Percentiles rank a stretch among this genome's conserved stretches.
phyloP scores from a whole-genome alignment of 2,329 filamentous ascomycete species.

The Balansia obtecta region DNA sequence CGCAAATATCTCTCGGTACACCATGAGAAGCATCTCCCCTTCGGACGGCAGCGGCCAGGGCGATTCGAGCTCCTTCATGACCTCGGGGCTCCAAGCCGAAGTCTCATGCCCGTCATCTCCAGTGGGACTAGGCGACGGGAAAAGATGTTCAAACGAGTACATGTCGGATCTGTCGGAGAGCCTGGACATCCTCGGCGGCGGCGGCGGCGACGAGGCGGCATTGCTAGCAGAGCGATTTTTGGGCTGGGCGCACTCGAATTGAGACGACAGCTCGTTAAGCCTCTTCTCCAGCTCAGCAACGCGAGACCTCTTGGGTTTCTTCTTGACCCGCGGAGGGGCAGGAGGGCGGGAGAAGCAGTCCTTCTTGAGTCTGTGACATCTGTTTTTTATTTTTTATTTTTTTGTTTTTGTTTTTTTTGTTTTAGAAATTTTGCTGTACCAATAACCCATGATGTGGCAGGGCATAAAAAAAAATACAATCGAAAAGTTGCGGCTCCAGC shows the following conservation, averaged over 20 bases:
- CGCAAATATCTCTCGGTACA: slow-evolving; percentile 22
- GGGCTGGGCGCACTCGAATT: slow-evolving; percentile 21
- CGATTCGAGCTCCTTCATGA: slow-evolving; percentile 15
- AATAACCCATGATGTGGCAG: not conserved
- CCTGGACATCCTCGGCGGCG: slow-evolving; percentile 3
- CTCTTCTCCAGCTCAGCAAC: slow-evolving; percentile 39
- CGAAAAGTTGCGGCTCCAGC: not conserved
- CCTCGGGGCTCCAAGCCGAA: slow-evolving; percentile 11
- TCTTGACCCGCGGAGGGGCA: slow-evolving; percentile 34
- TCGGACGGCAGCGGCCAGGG: slow-evolving; percentile 31
- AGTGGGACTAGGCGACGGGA: slow-evolving; percentile 17
- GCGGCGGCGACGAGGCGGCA: slow-evolving; percentile 6
- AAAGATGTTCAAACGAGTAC: slow-evolving; percentile 23
- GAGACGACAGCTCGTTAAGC: slow-evolving; percentile 34
- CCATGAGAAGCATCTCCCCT: slow-evolving; percentile 25
- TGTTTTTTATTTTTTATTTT: no score
- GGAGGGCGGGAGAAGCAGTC: slow-evolving; percentile 33
- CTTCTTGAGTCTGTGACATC: slow-evolving; percentile 36
- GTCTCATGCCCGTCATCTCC: slow-evolving; percentile 11
- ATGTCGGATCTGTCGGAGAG: slow-evolving; percentile 10
- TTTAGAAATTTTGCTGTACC: no score
- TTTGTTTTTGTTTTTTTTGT: no score
- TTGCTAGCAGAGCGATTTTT: slow-evolving; percentile 7
- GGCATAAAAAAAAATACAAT: not conserved
- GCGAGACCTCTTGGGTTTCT: slow-evolving; percentile 32